phyloP scores from a whole-genome alignment of 1,139 yeast genomes.

The Candida freyschussii region DNA sequence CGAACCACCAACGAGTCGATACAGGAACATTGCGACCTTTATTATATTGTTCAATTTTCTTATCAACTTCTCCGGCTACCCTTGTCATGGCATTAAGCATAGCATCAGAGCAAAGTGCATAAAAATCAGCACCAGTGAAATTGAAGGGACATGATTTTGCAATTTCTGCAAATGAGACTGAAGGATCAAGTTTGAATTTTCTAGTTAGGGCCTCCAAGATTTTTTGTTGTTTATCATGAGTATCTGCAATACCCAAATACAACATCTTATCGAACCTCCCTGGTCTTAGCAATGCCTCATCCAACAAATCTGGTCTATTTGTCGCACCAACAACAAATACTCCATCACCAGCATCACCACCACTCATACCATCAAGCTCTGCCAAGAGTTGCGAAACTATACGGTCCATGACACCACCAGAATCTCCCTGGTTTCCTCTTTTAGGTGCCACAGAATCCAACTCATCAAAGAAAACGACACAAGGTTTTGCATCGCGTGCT shows the following conservation, averaged over 20 bases:
- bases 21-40: constrained; percentile 35
- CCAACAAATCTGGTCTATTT: constrained; percentile 88
- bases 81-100: constrained; percentile 21
- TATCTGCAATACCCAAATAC: constrained; percentile 88
- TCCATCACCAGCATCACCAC: constrained; percentile 74
- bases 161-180: constrained; percentile 55
- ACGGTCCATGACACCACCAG: constrained; percentile 98
- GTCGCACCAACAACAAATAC: constrained; percentile 98
- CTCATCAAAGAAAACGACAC: constrained; percentile 96
- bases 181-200: constrained; percentile 61
- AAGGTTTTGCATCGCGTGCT: constrained; percentile 95
- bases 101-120: constrained; percentile 44
- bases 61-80: constrained; percentile 73
- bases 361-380: constrained; percentile 94
- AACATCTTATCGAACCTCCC: constrained; percentile 95
- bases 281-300: constrained; percentile 90
- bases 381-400: constrained; percentile 93
- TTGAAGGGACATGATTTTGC: constrained; percentile 79
- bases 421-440: constrained; percentile 96
- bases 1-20: constrained; percentile 88
- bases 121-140: constrained; percentile 96
- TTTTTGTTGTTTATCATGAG: constrained; percentile 81
- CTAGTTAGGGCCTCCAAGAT: constrained; percentile 86
- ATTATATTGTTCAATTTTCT: constrained; percentile 54
- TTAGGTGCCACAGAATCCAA: constrained; percentile 97